Conservation (phyloP, 2,329 filamentous ascomycete genomes). For the Ciborinia camelliae region DNA sequence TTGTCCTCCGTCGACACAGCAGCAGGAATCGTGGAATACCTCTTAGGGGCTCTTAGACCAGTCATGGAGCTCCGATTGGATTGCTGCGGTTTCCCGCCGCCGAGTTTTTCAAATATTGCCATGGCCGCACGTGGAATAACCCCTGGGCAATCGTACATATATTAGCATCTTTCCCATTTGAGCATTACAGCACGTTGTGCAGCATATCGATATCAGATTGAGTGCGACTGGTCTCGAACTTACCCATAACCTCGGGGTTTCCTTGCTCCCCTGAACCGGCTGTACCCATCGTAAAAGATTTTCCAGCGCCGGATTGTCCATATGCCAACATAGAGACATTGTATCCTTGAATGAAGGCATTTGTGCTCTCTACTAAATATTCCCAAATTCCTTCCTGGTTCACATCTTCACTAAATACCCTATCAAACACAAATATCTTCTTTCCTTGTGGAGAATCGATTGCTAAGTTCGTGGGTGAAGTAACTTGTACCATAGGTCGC, state of each 20-base stretch:
- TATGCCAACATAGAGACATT: constrained; percentile 98
- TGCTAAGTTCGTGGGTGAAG: constrained; percentile 76
- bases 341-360: constrained; percentile 90
- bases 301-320: constrained; percentile 94
- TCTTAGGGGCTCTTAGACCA: constrained; percentile 73
- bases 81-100: constrained; percentile 45
- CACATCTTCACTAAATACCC: constrained; percentile 81
- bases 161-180: constrained; percentile 24
- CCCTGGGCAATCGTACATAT: constrained; percentile 49
- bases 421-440: constrained; percentile 95
- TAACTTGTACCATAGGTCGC: constrained; percentile 85
- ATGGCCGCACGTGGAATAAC: constrained; percentile 91
- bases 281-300: constrained; percentile 99
- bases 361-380: constrained; percentile 86
- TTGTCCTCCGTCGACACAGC: constrained; percentile 51
- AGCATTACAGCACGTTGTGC: constrained; percentile 5
- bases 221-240: constrained; percentile 38
- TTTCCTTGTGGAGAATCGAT: constrained; percentile 90
- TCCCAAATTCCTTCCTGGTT: constrained; percentile 91
- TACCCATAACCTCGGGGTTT: constrained; percentile 73
- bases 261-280: constrained; percentile 77
- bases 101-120: constrained; percentile 83
- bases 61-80: constrained; percentile 66
- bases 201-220: constrained; percentile 14
- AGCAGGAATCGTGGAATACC: constrained; percentile 59